Conservation (phyloP, 306 rosid species). For the Fragaria nilgerrensis region DNA sequence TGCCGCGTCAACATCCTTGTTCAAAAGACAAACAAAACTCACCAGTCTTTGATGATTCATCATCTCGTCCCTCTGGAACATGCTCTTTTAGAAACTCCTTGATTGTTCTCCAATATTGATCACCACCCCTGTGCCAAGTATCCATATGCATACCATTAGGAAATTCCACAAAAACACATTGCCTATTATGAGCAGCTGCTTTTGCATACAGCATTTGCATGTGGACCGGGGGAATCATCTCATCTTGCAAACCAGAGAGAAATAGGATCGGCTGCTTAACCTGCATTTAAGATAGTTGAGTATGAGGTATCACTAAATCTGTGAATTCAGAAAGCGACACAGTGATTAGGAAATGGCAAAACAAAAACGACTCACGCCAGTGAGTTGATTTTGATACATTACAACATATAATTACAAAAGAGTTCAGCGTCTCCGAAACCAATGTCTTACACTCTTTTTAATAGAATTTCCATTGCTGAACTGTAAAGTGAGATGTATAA, state of each 20-base stretch:
- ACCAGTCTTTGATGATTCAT: slow-evolving; percentile 49
- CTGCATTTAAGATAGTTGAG: slow-evolving; percentile 41
- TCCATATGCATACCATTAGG: slow-evolving; percentile 99
- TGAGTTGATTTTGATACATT: not conserved
- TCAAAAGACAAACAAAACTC: slow-evolving; percentile 7
- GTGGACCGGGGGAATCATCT: slow-evolving; percentile 94
- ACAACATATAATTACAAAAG: no score
- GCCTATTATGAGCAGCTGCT: slow-evolving; percentile 86
- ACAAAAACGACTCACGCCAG: not conserved
- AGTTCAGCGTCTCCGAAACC: not conserved
- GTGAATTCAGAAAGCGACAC: not conserved
- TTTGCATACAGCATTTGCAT: slow-evolving; percentile 91
- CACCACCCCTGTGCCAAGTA: slow-evolving; percentile 95
- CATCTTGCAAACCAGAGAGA: slow-evolving; percentile 94
- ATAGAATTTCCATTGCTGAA: not conserved
- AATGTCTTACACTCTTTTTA: not conserved
- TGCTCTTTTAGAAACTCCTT: slow-evolving; percentile 63
- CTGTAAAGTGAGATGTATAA: not conserved
- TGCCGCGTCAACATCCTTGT: not conserved
- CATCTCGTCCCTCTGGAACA: slow-evolving; percentile 48
- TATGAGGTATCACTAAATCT: slow-evolving; percentile 16
- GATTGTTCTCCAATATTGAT: slow-evolving; percentile 79
- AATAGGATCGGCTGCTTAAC: slow-evolving; percentile 94
- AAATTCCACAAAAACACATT: slow-evolving; percentile 71
- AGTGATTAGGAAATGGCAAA: not conserved